phyloP scores from a whole-genome alignment of 2,329 filamentous ascomycete genomes.

The Cordyceps farinosa region DNA sequence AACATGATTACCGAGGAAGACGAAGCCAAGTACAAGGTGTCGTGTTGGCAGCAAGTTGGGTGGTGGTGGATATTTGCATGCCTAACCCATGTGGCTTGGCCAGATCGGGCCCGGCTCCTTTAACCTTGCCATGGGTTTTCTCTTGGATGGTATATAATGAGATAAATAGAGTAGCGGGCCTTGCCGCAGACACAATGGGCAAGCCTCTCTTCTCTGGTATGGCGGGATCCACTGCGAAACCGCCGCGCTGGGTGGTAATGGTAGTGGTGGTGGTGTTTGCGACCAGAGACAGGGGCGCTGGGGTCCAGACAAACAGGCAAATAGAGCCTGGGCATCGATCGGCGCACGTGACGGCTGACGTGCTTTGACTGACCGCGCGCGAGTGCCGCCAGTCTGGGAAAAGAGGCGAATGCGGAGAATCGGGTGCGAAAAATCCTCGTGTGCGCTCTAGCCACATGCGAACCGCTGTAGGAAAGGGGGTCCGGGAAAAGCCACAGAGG shows the following conservation, averaged over 20 bases:
- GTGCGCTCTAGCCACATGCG: constrained; percentile 11
- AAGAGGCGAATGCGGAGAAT: neutral
- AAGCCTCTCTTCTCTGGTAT: neutral
- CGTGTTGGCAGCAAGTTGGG: too few species aligned
- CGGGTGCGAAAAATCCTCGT: neutral
- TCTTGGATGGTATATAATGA: neutral
- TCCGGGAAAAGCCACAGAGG: constrained; percentile 1
- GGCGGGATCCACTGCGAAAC: constrained; percentile 1
- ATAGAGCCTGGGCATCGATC: neutral
- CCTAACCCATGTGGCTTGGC: neutral
- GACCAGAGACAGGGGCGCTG: too few species aligned
- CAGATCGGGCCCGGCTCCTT: neutral
- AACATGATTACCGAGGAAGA: too few species aligned
- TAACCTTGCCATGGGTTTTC: neutral
- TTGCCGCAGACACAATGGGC: constrained; percentile 1
- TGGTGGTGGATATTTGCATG: too few species aligned
- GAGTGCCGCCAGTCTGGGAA: neutral
- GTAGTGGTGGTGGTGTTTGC: neutral
- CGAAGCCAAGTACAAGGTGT: too few species aligned
- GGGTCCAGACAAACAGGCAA: neutral
- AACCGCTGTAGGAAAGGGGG: constrained; percentile 13
- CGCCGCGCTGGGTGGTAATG: neutral
- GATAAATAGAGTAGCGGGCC: constrained; percentile 11
- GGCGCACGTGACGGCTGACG: constrained; percentile 14
- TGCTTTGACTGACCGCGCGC: neutral